Evolutionary conservation across 352 stramenopile species (phyloP), one percentile per base, ranked within the genome.

Genomic region (Globisporangium mamillatum): DNA sequence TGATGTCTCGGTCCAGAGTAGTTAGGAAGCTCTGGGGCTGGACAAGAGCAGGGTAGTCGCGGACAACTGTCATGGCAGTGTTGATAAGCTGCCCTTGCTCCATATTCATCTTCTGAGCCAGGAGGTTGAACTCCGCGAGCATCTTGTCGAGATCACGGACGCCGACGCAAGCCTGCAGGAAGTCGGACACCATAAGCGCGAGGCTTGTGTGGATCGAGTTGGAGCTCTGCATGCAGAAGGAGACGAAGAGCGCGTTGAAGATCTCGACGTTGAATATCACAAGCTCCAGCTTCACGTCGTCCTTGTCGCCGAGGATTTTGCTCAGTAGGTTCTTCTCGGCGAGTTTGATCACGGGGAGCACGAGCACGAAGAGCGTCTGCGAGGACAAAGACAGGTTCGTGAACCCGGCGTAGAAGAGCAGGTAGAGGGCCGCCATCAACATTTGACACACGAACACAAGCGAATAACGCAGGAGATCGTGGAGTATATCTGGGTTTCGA

Each of bases 361-460:
- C 18, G 6, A 55, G 48, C 48, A 55, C 3, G n/a, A 55, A 55
- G 20, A 36, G 32, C 32, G 67, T 74, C 34, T 76, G 67, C 18
- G 56, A 20, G 20, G 20, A 36, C 22, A 60, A 52, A 59, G 62
- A 66, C n/a, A 74, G 18, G 5, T 46, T n/a, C 46, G 60, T 53
- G 55, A 71, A 79, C 3, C 68, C n/a, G 25, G 63, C 61, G 32
- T 61, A 69, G 57, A 66, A 76, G 0, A 44, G 9, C n/a, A 66
- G 63, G 48, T 72, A 76, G 3, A 76, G 3, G 18, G 69, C 25
- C 8, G 53, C 34, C 46, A 65, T 36, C 4, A 36, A 52, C 24
- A 65, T 46, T 25, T 58, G 55, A 5, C 29, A 59, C 12, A 46
- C 27, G 34, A 34, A 41, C 5, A 65, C 57, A 27, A 56, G 41